phyloP scores from a whole-genome alignment of 139 green algal genomes.

The Mesotaenium endlicherianum region DNA sequence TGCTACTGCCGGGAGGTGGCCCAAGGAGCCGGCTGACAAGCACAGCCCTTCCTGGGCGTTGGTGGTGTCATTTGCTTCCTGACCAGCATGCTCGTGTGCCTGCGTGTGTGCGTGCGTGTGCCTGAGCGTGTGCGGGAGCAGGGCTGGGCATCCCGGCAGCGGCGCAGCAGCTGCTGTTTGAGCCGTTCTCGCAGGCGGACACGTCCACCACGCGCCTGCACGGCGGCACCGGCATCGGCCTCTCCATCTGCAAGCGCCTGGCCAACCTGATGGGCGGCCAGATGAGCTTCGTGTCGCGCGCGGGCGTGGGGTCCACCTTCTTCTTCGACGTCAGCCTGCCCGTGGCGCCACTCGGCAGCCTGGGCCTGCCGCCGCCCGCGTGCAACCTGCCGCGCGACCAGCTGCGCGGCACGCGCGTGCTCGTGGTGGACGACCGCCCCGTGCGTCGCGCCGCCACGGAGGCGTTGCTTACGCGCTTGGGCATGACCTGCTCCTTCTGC shows the following conservation, averaged over 20 bases:
- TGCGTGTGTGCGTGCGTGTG: no score
- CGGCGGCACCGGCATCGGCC: constrained; percentile 31
- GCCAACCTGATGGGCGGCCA: constrained; percentile 44
- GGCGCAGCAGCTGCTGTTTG: constrained; percentile 4
- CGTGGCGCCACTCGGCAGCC: no score
- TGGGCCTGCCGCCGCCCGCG: no score
- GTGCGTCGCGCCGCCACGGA: constrained; percentile 24
- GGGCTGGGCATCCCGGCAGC: constrained; percentile 24
- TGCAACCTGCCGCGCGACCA: no score
- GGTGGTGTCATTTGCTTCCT: no score
- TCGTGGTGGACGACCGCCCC: constrained; percentile 31
- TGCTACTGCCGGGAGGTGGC: no score
- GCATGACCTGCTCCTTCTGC: no score
- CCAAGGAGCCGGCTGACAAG: no score
- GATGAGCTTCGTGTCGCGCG: constrained; percentile 7
- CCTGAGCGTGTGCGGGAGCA: no score
- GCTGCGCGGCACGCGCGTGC: no score
- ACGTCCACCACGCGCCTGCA: constrained; percentile 35
- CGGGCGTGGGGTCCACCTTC: constrained; percentile 46
- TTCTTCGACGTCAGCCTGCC: constrained; percentile 41
- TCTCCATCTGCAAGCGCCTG: constrained; percentile 19
- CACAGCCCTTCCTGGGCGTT: no score
- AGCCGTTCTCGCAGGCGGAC: constrained; percentile 41
- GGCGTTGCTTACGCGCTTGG: constrained; percentile 20
- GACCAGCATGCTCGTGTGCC: no score